phyloP scores from a whole-genome alignment of 495 filamentous ascomycete species.

The Filosporella fistucella region DNA sequence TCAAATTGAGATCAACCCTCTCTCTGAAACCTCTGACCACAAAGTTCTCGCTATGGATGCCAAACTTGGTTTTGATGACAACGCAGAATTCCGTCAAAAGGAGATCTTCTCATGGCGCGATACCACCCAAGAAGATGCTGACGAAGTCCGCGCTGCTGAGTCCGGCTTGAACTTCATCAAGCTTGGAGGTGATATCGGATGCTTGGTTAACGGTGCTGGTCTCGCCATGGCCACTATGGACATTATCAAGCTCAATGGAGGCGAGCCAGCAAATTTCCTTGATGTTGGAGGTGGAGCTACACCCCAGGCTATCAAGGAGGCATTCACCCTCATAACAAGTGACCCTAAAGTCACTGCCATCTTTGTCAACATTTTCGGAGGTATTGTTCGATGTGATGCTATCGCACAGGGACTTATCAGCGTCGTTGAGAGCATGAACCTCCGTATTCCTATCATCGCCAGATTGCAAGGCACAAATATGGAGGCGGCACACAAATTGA shows the following conservation, averaged over 20 bases:
- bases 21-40: constrained; percentile 96
- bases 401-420: constrained; percentile 95
- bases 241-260: constrained; percentile 99
- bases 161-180: constrained; percentile 99
- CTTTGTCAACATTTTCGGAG: constrained; percentile 99
- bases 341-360: constrained; percentile 98
- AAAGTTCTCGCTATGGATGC: constrained; percentile 98
- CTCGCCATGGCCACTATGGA: constrained; percentile 99
- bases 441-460: constrained; percentile 93
- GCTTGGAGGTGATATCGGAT: constrained; percentile 98
- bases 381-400: constrained; percentile 96
- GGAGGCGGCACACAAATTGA: constrained; percentile 90
- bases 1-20: constrained; percentile 98
- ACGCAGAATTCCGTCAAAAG: constrained; percentile 96
- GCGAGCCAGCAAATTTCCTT: constrained; percentile 94
- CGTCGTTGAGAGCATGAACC: constrained; percentile 88
- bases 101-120: constrained; percentile 94
- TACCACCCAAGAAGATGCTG: constrained; percentile 89
- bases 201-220: constrained; percentile 97
- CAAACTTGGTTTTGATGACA: constrained; percentile 97
- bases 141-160: constrained; percentile 95
- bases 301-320: constrained; percentile 91
- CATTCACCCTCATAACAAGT: constrained; percentile 96
- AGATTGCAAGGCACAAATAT: constrained; percentile 98
- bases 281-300: constrained; percentile 98